Percentiles rank a stretch among this genome's conserved stretches.
Evolutionary conservation across 192 early-diverging fungal genomes (phyloP).

Genomic region (Ambispora gerdemannii): DNA sequence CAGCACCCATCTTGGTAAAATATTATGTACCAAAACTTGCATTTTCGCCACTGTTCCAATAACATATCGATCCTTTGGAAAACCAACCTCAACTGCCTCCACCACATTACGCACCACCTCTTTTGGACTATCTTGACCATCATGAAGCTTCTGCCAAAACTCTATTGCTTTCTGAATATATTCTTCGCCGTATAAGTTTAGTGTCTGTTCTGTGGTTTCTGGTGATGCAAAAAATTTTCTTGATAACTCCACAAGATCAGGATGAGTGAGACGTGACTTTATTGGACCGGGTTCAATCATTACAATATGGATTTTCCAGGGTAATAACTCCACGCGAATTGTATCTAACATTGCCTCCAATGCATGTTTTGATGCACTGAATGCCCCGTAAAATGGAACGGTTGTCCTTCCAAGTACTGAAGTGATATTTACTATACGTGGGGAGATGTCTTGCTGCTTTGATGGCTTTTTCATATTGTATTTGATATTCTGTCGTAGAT

Average conservation of each 20-base stretch:
- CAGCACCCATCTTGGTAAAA: slow-evolving; percentile 29
- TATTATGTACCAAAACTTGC: slow-evolving; percentile 23
- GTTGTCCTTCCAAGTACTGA: slow-evolving; percentile 43
- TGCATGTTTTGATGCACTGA: slow-evolving; percentile 46
- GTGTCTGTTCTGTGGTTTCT: slow-evolving; percentile 20
- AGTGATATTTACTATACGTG: slow-evolving; percentile 44
- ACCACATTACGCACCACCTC: slow-evolving; percentile 19
- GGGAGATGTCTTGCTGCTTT: slow-evolving; percentile 34
- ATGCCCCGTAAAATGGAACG: slow-evolving; percentile 40
- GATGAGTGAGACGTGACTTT: not conserved
- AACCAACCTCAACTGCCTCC: slow-evolving; percentile 29
- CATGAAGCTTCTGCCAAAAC: slow-evolving; percentile 28
- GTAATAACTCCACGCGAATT: slow-evolving; percentile 41
- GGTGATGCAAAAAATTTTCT: slow-evolving; percentile 26
- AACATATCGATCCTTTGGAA: slow-evolving; percentile 30
- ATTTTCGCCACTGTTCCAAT: slow-evolving; percentile 23
- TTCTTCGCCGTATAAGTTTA: slow-evolving; percentile 27
- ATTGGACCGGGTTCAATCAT: slow-evolving; percentile 39
- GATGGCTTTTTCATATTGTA: slow-evolving; percentile 24
- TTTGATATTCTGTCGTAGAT: slow-evolving; percentile 37
- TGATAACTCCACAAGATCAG: slow-evolving; percentile 13
- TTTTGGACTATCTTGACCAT: slow-evolving; percentile 5
- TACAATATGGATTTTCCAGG: slow-evolving; percentile 45
- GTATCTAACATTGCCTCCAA: slow-evolving; percentile 46
- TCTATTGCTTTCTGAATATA: slow-evolving; percentile 27